A percentile compares a stretch with the other conserved stretches of the same genome.
These are phyloP conservation scores for Rhinocladiella similis DNA, from an alignment of 2,329 filamentous ascomycete species.

Conservation along the genomic window DNA sequence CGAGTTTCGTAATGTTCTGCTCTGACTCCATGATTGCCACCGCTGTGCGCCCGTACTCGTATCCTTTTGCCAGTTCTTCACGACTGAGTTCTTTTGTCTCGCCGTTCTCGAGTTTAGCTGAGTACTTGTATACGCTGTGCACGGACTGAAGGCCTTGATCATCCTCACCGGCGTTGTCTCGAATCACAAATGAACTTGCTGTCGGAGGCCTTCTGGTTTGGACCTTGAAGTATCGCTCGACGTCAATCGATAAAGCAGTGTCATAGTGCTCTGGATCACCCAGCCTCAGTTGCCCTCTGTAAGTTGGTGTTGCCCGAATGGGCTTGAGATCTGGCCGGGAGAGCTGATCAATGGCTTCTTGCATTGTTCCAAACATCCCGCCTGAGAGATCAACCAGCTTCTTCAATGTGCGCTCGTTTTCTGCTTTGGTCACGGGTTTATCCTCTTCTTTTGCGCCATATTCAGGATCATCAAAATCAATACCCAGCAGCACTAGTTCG, in stretches of 20 bases:
- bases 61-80: slow-evolving; percentile 87
- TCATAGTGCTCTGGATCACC: slow-evolving; percentile 74
- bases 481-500: slow-evolving; percentile 77
- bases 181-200: slow-evolving; percentile 73
- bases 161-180: slow-evolving; percentile 32
- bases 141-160: slow-evolving; percentile 48
- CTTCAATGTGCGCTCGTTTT: slow-evolving; percentile 71
- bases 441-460: slow-evolving; percentile 91
- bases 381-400: slow-evolving; percentile 64
- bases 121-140: slow-evolving; percentile 76
- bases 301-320: slow-evolving; percentile 74
- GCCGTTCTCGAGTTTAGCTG: slow-evolving; percentile 74
- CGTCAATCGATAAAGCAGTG: slow-evolving; percentile 75
- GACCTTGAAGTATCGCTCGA: slow-evolving; percentile 88
- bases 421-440: slow-evolving; percentile 69
- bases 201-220: slow-evolving; percentile 72
- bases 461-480: slow-evolving; percentile 90
- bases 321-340: slow-evolving; percentile 74
- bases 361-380: slow-evolving; percentile 78
- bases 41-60: slow-evolving; percentile 87
- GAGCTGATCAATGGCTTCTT: slow-evolving; percentile 79
- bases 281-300: slow-evolving; percentile 75
- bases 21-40: slow-evolving; percentile 88
- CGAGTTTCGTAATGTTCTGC: slow-evolving; percentile 81
- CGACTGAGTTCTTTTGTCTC: slow-evolving; percentile 79